A percentile compares a stretch with the other conserved stretches of the same genome.
Conservation (phyloP, 805 yeast genomes). For the Kodamaea lidongshanica region DNA sequence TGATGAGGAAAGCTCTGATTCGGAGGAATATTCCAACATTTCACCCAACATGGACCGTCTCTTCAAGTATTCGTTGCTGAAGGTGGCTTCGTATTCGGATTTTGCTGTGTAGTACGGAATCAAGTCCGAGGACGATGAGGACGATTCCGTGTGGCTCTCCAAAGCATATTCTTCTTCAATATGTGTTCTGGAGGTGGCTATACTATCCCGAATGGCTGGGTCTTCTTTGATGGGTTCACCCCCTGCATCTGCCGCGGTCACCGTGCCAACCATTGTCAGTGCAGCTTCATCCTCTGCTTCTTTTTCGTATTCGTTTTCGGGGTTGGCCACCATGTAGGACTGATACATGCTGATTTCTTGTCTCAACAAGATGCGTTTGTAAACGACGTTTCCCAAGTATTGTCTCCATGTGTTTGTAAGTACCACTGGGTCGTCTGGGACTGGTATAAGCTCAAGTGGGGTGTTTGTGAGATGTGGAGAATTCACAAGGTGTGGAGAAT, state of each 20-base stretch:
- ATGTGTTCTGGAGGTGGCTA: background rate
- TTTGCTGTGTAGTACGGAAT: slow-evolving; percentile 6
- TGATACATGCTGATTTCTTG: slow-evolving; percentile 37
- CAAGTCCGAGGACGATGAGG: background rate
- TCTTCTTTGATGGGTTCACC: no score
- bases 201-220: no score
- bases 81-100: no score
- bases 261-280: no score
- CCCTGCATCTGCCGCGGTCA: no score
- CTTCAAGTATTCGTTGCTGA: slow-evolving; percentile 22
- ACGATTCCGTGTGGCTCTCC: background rate
- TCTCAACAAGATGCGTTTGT: slow-evolving; percentile 33
- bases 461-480: no score
- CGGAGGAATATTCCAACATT: slow-evolving; percentile 40
- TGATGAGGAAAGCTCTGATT: slow-evolving; percentile 22
- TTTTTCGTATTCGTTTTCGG: background rate
- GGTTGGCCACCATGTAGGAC: slow-evolving; percentile 10
- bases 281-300: background rate
- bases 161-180: background rate
- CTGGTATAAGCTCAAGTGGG: no score
- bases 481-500: no score
- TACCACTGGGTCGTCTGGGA: slow-evolving; percentile 3
- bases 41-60: slow-evolving; percentile 39
- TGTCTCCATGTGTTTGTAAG: slow-evolving; percentile 25
- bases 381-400: slow-evolving; percentile 30